Base-by-base conservation (phyloP, 78 protist species). In the Anaeramoeba ignava region DNA sequence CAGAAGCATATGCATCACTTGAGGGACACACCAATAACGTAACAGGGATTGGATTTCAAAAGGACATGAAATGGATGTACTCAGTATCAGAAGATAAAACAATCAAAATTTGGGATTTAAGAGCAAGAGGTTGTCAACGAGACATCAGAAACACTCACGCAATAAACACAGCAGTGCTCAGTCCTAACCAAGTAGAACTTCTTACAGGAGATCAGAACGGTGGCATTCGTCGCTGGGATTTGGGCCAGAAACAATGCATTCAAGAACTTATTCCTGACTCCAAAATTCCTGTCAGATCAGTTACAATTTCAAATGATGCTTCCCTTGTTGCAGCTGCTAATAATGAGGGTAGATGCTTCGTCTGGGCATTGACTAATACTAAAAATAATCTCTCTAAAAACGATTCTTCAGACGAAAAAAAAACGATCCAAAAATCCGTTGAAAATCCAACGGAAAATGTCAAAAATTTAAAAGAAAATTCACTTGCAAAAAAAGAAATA, bases 41-140 rank as follows among this genome's bases (percentile, higher is more conserved):
- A 33, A 90, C 95, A 27, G 87, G 90, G 17, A 82, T 94, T 8
- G 98, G 96, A 38, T 96, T 91, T 73, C 93, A 91, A 78, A 33
- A 37, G 2, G 96, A 93, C 31, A 89, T 93, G 38, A 85, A 89
- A 34, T 96, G 97, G 96, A 84, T 96, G 90, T 94, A 82, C 84
- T 88, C 97, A 0, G 93, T 92, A 33, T 87, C 93, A 67, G 99
- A 96, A 80, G 99, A 96, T 80, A 89, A 91, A 38, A 91, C 96
- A 3, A 80, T 95, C 38, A 89, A 92, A 87, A 87, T 96, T 33
- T 96, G 99, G 99, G 99, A 96, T 83, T 27, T 95, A 39, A 88
- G 91, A 31, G 89, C 91, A n/a, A 90, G 91, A 1, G 92, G 91
- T 40, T 92, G 90, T 81, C 97, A 93, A 84, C 82, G 95, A 1